These are phyloP conservation scores for Ceratocystis colombiana DNA, from an alignment of 2,329 filamentous ascomycete species.

Conservation along the genomic window DNA sequence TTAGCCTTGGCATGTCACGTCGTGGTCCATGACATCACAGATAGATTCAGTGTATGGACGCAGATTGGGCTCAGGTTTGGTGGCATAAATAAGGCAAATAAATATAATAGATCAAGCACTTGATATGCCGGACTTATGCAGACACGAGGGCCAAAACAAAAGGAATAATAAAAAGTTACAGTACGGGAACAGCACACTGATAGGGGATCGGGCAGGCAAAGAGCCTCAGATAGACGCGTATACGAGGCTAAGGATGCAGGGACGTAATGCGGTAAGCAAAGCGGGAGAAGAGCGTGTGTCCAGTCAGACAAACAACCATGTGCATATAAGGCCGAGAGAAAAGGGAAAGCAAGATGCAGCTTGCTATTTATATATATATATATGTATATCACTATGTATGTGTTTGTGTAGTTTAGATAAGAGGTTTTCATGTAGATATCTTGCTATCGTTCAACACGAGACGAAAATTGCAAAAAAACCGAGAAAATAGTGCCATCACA, in stretches of 20 bases:
- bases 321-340: not conserved
- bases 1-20: too few species aligned
- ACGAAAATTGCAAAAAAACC: slow-evolving; percentile 1
- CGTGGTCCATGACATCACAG: too few species aligned
- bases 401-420: slow-evolving; percentile 7
- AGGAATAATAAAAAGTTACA: not conserved
- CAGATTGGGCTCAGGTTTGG: too few species aligned
- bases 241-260: slow-evolving; percentile 8
- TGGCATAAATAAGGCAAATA: too few species aligned
- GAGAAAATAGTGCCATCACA: not conserved
- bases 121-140: not conserved
- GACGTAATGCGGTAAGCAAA: not conserved
- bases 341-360: not conserved
- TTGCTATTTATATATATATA: not conserved
- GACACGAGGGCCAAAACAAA: not conserved
- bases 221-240: slow-evolving; percentile 1
- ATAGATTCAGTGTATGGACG: too few species aligned
- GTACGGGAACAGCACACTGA: not conserved
- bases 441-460: too few species aligned
- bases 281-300: not conserved
- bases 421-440: not conserved
- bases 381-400: not conserved
- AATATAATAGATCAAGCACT: not conserved
- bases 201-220: not conserved
- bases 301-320: too few species aligned